Base-by-base conservation (phyloP, 257 asterid genomes). In the Penstemon newberryi region DNA sequence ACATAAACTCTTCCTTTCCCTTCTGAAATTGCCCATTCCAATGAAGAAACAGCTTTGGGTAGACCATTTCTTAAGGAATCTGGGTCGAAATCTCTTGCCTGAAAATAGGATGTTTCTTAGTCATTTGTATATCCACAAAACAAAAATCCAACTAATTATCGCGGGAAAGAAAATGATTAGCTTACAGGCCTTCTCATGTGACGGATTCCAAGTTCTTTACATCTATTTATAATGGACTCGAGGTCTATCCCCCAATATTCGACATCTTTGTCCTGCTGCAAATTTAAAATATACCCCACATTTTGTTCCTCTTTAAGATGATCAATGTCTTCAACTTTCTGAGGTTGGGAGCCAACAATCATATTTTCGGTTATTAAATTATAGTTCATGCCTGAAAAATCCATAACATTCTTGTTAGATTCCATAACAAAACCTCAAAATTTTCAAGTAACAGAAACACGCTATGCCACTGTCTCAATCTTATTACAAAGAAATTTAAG, bases 131-230 rank as follows among this genome's bases (percentile, higher is more conserved):
- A 58, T 15, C 65, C 6, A 41, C 47, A 2, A 25, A 25, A 25
- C 33, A 25, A 25, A 25, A 25, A 25, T 1, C 33, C 33, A 25
- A 25, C 33, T 25, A 25, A 25, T 25, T 25, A 25, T 25, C 33
- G 33, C 33, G 33, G 33, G 50, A 36, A 50, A 1, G 44, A 72
- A 65, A 36, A 47, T 45, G 59, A 75, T 66, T 73, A 69, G 88
- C 96, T 89, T 90, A 92, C 98, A 69, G 98, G 98, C 83, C 84
- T 85, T 86, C 98, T 85, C 91, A 88, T 88, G 87, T 90, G 97
- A 54, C 56, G 83, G 61, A 92, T 88, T 49, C 91, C 87, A 19
- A 86, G 72, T 70, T 86, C 75, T 73, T 81, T 66, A 79, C 97
- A 90, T 76, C 95, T 80, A 5, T 63, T 54, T 41, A 86, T 60